Evolutionary conservation across 1,139 yeast species (phyloP).

Genomic region (Hanseniaspora gamundiae): DNA sequence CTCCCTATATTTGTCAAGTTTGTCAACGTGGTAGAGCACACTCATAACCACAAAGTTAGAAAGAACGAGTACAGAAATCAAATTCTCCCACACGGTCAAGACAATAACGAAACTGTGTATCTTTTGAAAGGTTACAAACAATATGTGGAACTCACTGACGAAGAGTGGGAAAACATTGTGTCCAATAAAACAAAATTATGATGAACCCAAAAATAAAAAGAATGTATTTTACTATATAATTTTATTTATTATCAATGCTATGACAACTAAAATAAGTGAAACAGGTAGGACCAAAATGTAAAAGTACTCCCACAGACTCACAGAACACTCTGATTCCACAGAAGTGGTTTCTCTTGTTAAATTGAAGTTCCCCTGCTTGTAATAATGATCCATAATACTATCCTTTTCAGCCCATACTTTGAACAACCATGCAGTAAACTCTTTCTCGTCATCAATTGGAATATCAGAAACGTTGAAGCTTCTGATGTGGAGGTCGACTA

Average conservation of each 20-base stretch:
- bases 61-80: conserved; percentile 71
- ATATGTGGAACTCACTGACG: conserved; percentile 47
- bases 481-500: conserved; percentile 52
- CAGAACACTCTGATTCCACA: conserved; percentile 12
- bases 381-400: conserved; percentile 45
- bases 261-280: conserved; percentile 4
- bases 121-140: conserved; percentile 46
- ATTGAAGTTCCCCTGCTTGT: conserved; percentile 43
- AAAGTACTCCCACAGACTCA: conserved; percentile 10
- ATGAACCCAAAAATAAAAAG: conserved; percentile 5
- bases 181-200: conserved; percentile 23
- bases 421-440: conserved; percentile 68
- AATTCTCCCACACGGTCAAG: conserved; percentile 59
- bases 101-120: conserved; percentile 48
- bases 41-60: conserved; percentile 80
- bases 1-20: conserved; percentile 75
- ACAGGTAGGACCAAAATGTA: conserved; percentile 12
- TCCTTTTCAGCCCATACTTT: conserved; percentile 77
- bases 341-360: conserved; percentile 7
- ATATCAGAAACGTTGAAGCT: conserved; percentile 48
- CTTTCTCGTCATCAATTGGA: conserved; percentile 47
- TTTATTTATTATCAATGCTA: conserved; percentile 4
- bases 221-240: conserved; percentile 1
- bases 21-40: conserved; percentile 45
- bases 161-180: conserved; percentile 44